Percentiles rank a stretch among this genome's conserved stretches.
These are phyloP conservation scores for Cytospora paraplurivora DNA, from an alignment of 2,329 filamentous ascomycete genomes.

Conservation along the genomic window DNA sequence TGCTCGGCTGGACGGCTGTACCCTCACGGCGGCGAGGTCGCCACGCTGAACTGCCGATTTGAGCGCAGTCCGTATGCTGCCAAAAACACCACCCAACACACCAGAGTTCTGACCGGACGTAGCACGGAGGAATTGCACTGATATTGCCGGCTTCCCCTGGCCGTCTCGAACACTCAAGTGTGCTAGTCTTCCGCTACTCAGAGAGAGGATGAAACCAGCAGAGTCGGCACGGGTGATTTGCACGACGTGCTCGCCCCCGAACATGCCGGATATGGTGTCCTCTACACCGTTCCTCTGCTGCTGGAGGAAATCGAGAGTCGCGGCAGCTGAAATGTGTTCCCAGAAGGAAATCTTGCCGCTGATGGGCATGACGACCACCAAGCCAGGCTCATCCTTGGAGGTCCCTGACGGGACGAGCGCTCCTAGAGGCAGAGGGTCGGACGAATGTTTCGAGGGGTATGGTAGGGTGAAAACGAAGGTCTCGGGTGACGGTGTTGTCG, in stretches of 20 bases:
- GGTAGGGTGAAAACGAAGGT: constrained; percentile 81
- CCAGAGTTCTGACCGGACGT: constrained; percentile 57
- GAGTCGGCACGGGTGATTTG: constrained; percentile 81
- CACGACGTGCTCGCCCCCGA: constrained; percentile 75
- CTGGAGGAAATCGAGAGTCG: constrained; percentile 79
- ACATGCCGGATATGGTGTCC: constrained; percentile 70
- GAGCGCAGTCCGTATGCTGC: constrained; percentile 77
- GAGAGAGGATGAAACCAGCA: constrained; percentile 81
- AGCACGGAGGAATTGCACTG: constrained; percentile 73
- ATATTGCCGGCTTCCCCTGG: constrained; percentile 81
- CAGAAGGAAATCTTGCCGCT: constrained; percentile 89
- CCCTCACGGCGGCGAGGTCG: constrained; percentile 78
- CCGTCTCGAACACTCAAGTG: constrained; percentile 84
- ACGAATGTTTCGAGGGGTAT: constrained; percentile 65
- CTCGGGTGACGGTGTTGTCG: constrained; percentile 68
- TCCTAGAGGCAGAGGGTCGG: constrained; percentile 78
- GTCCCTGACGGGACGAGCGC: constrained; percentile 79
- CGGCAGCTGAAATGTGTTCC: constrained; percentile 90
- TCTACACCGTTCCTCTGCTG: constrained; percentile 82
- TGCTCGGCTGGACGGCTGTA: constrained; percentile 69
- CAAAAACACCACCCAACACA: constrained; percentile 64
- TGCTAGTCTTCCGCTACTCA: constrained; percentile 83
- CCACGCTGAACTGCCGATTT: constrained; percentile 70
- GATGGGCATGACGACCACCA: constrained; percentile 82
- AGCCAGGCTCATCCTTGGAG: constrained; percentile 76